Conservation (phyloP, 208 protist genomes). For the Leishmania amazonensis region DNA sequence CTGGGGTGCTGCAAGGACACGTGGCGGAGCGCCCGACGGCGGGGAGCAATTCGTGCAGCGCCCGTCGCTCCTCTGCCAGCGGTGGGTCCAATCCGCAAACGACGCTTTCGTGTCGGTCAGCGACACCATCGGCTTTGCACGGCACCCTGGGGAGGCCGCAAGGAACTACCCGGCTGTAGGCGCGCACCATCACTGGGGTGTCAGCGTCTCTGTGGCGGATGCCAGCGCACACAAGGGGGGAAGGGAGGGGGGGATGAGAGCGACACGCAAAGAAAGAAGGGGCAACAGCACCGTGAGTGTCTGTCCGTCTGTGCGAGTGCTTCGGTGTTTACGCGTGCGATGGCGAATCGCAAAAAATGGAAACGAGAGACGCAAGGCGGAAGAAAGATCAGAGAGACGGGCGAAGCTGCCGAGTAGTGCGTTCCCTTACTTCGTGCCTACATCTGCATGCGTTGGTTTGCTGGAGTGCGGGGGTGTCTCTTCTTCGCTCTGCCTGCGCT, state of each 20-base stretch:
- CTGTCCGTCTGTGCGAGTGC: background rate
- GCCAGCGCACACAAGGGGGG: background rate
- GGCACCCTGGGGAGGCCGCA: slow-evolving; percentile 9
- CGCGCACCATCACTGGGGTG: slow-evolving; percentile 18
- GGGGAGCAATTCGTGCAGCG: slow-evolving; percentile 24
- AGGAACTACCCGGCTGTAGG: slow-evolving; percentile 11
- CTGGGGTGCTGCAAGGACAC: background rate
- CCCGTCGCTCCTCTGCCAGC: slow-evolving; percentile 15
- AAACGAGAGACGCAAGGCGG: background rate
- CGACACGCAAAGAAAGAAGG: background rate
- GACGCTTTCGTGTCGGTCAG: background rate
- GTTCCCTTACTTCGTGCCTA: background rate
- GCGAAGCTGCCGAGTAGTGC: background rate
- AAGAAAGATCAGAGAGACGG: background rate
- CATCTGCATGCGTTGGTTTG: background rate
- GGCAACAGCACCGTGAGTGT: background rate
- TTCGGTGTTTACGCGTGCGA: background rate
- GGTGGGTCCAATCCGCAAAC: background rate
- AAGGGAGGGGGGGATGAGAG: background rate
- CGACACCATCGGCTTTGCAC: background rate
- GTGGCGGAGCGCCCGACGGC: slow-evolving; percentile 16
- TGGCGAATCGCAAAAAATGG: background rate
- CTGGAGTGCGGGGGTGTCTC: background rate
- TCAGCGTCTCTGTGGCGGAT: slow-evolving; percentile 20
- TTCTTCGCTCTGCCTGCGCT: background rate